A percentile compares a stretch with the other conserved stretches of the same genome.
Evolutionary conservation across 1,284 basidiomycete species (phyloP).

Genomic region (Microbotryum violaceum): DNA sequence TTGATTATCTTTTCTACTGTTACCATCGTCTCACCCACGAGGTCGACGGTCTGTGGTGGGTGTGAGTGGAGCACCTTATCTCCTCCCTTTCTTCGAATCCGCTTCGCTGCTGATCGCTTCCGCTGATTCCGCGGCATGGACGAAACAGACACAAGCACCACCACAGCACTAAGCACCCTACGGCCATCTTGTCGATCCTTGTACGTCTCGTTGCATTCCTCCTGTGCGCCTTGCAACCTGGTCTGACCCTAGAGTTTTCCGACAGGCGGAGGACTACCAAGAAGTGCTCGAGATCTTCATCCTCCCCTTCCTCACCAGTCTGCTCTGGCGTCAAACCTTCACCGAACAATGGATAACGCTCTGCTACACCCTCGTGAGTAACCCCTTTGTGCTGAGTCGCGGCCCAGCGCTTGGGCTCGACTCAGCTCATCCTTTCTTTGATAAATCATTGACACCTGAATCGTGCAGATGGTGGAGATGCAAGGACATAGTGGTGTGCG

Average conservation of each 20-base stretch:
- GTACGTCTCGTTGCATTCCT: neutral
- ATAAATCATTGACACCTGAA: too few relatives aligned
- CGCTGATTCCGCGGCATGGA: too few relatives aligned
- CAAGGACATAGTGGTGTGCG: too few relatives aligned
- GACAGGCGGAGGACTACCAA: neutral
- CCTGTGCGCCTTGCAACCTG: too few relatives aligned
- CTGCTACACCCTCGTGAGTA: slow-evolving; percentile 2
- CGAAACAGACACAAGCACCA: too few relatives aligned
- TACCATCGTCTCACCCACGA: slow-evolving; percentile 4
- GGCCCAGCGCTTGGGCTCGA: too few relatives aligned
- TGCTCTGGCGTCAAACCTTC: slow-evolving; percentile 4
- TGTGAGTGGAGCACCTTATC: slow-evolving; percentile 1
- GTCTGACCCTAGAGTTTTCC: too few relatives aligned
- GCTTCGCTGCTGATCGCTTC: too few relatives aligned
- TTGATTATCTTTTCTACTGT: slow-evolving; percentile 5
- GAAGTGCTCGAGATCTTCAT: slow-evolving; percentile 8
- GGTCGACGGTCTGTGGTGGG: slow-evolving; percentile 3
- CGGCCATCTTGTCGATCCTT: slow-evolving; percentile 1
- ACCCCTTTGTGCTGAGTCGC: too few relatives aligned
- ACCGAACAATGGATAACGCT: slow-evolving; percentile 2
- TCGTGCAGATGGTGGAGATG: too few relatives aligned
- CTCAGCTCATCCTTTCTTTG: too few relatives aligned
- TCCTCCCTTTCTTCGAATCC: neutral
- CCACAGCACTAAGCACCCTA: slow-evolving; percentile 1
- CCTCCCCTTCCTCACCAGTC: neutral